These are phyloP conservation scores for Barbarea vulgaris DNA, from an alignment of 345 rosid species.

Conservation along the genomic window DNA sequence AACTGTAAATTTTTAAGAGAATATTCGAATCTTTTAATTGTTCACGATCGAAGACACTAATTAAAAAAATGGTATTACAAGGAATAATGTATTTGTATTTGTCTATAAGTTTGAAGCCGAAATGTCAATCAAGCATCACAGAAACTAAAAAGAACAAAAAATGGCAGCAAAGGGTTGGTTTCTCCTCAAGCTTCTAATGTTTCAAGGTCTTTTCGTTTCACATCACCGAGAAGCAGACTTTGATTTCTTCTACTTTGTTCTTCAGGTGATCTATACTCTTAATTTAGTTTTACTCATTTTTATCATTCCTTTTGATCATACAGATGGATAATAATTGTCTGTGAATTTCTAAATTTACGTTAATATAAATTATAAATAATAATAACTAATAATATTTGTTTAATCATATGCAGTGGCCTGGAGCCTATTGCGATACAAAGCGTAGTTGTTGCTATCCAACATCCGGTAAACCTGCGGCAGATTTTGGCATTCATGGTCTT, in stretches of 20 bases:
- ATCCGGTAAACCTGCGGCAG: constrained; percentile 76
- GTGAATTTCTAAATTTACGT: too few relatives aligned
- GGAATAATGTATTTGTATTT: neutral
- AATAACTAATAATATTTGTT: too few relatives aligned
- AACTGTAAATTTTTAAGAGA: too few relatives aligned
- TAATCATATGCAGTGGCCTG: constrained; percentile 87
- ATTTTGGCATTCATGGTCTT: constrained; percentile 91
- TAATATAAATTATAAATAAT: too few relatives aligned
- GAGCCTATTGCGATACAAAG: constrained; percentile 73
- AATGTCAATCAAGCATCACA: neutral
- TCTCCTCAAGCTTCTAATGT: constrained; percentile 40
- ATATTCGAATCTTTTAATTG: neutral
- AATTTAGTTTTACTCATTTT: too few relatives aligned
- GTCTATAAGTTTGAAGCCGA: constrained; percentile 26
- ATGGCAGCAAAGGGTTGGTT: constrained; percentile 31
- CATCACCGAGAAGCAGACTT: constrained; percentile 56
- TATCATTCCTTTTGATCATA: too few relatives aligned
- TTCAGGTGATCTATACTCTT: constrained; percentile 58
- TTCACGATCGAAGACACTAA: neutral
- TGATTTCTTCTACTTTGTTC: constrained; percentile 90
- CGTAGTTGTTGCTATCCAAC: constrained; percentile 78
- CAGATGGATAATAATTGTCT: too few relatives aligned
- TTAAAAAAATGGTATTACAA: neutral
- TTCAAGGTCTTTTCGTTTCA: constrained; percentile 52
- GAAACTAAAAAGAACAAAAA: neutral